These are phyloP conservation scores for Globisporangium yorkense DNA, from an alignment of 352 stramenopile genomes.

Conservation along the genomic window DNA sequence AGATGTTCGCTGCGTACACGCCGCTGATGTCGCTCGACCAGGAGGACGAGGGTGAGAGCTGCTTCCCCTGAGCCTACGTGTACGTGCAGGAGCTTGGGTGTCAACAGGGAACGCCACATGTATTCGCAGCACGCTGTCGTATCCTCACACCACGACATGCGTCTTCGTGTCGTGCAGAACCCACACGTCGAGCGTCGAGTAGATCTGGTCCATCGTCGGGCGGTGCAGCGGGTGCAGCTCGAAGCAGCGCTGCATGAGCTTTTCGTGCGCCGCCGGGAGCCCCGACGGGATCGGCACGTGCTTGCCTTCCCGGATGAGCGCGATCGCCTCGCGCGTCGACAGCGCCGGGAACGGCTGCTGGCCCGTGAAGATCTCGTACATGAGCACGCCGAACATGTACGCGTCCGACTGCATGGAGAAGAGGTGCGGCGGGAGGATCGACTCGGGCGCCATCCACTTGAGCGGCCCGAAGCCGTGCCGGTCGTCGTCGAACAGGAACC, in stretches of 20 bases:
- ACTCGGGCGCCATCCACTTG: slow-evolving; percentile 76
- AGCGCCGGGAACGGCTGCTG: slow-evolving; percentile 46
- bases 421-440: slow-evolving; percentile 50
- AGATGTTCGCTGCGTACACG: slow-evolving; percentile 25
- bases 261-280: slow-evolving; percentile 31
- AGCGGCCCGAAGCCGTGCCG: slow-evolving; percentile 55
- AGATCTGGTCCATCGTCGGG: slow-evolving; percentile 68
- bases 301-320: slow-evolving; percentile 55
- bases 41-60: slow-evolving; percentile 13
- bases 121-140: neutral
- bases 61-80: neutral
- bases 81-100: too few relatives aligned
- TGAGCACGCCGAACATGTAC: slow-evolving; percentile 72
- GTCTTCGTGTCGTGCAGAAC: slow-evolving; percentile 42
- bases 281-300: slow-evolving; percentile 46
- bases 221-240: slow-evolving; percentile 41
- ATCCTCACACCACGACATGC: slow-evolving; percentile 7
- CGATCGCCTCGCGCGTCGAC: slow-evolving; percentile 45
- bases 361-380: slow-evolving; percentile 76
- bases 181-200: slow-evolving; percentile 51
- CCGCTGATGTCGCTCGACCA: slow-evolving; percentile 22
- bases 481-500: slow-evolving; percentile 49
- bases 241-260: slow-evolving; percentile 63
- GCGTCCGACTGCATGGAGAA: slow-evolving; percentile 69
- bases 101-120: neutral